Evolutionary conservation across 148 eudicot genomes (phyloP).

Genomic region (Simmondsia chinensis): DNA sequence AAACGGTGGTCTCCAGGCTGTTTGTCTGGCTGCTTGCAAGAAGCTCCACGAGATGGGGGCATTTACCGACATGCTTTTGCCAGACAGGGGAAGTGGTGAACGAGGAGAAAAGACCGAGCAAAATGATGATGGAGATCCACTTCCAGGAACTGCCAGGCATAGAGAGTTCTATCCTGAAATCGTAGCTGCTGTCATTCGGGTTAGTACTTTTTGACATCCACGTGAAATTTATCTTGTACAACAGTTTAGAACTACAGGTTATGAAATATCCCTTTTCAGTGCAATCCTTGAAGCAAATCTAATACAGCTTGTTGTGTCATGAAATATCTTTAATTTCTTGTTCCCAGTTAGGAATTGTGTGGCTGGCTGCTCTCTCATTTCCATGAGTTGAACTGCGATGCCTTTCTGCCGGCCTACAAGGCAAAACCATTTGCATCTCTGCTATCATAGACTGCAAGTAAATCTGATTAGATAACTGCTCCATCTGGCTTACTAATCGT

Average conservation of each 20-base stretch:
- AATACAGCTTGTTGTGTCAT: no score
- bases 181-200: constrained; percentile 76
- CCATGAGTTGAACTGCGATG: no score
- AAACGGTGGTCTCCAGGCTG: constrained; percentile 47
- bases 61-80: constrained; percentile 97
- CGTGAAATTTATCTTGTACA: constrained; percentile 2
- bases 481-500: no score
- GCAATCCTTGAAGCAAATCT: background rate
- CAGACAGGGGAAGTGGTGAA: constrained; percentile 88
- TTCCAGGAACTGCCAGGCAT: constrained; percentile 95
- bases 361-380: no score
- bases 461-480: no score
- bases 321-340: no score
- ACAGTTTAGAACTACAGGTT: background rate
- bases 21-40: constrained; percentile 97
- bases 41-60: constrained; percentile 99
- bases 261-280: background rate
- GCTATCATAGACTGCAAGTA: no score
- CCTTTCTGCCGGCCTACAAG: no score
- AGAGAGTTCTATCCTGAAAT: constrained; percentile 98
- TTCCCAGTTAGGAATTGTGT: no score
- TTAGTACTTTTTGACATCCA: constrained; percentile 19
- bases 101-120: constrained; percentile 59
- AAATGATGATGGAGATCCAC: constrained; percentile 80
- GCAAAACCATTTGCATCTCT: no score